Percentiles rank a stretch among this genome's conserved stretches.
Evolutionary conservation across 192 early-diverging fungal genomes (phyloP).

Genomic region (Coemansia sp.): DNA sequence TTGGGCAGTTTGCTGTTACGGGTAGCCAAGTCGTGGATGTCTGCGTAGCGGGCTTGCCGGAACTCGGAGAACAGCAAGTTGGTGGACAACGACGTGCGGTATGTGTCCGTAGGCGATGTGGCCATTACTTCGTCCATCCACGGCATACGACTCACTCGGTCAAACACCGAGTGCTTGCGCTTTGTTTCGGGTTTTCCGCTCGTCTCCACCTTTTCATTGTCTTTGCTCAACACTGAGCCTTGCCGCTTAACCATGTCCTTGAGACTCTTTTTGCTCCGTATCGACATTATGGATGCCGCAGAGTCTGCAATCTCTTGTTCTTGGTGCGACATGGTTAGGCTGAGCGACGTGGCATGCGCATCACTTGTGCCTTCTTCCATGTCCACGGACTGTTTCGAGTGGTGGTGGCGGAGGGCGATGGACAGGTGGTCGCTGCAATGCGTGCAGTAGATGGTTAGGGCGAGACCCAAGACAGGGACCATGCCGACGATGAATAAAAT

Average conservation of each 20-base stretch:
- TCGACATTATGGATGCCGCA: background rate
- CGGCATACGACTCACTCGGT: slow-evolving; percentile 31
- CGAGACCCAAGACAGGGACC: slow-evolving; percentile 35
- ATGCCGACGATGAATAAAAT: slow-evolving; percentile 42
- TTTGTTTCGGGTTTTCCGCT: background rate
- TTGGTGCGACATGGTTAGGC: background rate
- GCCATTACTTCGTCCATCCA: slow-evolving; percentile 55
- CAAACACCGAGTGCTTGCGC: slow-evolving; percentile 29
- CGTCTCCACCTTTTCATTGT: background rate
- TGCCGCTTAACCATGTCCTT: background rate
- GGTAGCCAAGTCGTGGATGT: slow-evolving; percentile 37
- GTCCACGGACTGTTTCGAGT: background rate
- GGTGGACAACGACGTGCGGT: slow-evolving; percentile 35
- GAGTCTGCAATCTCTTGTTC: background rate
- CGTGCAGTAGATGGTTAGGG: slow-evolving; percentile 33
- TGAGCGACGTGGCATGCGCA: background rate
- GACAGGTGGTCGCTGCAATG: slow-evolving; percentile 37
- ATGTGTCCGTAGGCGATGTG: slow-evolving; percentile 34
- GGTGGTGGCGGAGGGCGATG: slow-evolving; percentile 16
- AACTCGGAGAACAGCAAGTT: slow-evolving; percentile 2
- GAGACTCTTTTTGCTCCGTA: background rate
- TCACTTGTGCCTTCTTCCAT: background rate
- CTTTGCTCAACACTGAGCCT: background rate
- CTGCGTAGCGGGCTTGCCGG: slow-evolving; percentile 16
- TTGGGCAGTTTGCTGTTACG: slow-evolving; percentile 39